Conservation (phyloP, 768 basidiomycete genomes). For the Holtermannia corniformis region DNA sequence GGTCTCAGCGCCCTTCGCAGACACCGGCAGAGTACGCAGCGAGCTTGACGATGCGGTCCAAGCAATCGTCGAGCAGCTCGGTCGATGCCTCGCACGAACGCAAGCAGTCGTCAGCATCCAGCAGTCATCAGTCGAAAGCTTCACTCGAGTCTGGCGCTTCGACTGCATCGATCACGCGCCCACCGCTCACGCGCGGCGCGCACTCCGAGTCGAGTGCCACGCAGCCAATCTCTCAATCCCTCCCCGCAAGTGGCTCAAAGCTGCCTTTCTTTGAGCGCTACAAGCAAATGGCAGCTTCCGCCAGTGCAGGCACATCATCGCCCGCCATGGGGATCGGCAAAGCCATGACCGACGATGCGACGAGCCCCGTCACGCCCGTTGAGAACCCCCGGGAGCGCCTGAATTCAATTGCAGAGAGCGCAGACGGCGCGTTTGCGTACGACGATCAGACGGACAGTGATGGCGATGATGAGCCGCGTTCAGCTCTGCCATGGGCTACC, state of each 20-base stretch:
- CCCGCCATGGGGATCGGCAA: not conserved
- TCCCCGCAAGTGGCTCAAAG: too few relatives aligned
- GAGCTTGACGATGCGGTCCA: not conserved
- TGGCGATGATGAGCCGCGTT: slow-evolving; percentile 19
- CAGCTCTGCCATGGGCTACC: slow-evolving; percentile 34
- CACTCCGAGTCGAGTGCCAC: too few relatives aligned
- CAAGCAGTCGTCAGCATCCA: too few relatives aligned
- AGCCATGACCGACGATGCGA: too few relatives aligned
- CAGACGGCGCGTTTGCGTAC: slow-evolving; percentile 6
- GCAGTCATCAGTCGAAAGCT: too few relatives aligned
- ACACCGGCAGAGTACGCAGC: not conserved
- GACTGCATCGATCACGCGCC: too few relatives aligned
- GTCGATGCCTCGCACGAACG: too few relatives aligned
- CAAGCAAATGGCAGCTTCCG: slow-evolving; percentile 18
- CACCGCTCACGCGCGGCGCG: too few relatives aligned
- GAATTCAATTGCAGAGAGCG: not conserved
- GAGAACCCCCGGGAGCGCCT: slow-evolving; percentile 1
- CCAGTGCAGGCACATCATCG: slow-evolving; percentile 1
- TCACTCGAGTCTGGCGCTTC: too few relatives aligned
- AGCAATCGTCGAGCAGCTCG: too few relatives aligned
- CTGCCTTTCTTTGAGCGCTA: slow-evolving; percentile 29
- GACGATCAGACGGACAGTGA: slow-evolving; percentile 19
- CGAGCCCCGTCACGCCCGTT: too few relatives aligned
- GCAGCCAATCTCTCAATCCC: not conserved
- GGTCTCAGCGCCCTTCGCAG: not conserved